Evolutionary conservation across 2,329 filamentous ascomycete species (phyloP).

Genomic region (Cladosporium sp.): DNA sequence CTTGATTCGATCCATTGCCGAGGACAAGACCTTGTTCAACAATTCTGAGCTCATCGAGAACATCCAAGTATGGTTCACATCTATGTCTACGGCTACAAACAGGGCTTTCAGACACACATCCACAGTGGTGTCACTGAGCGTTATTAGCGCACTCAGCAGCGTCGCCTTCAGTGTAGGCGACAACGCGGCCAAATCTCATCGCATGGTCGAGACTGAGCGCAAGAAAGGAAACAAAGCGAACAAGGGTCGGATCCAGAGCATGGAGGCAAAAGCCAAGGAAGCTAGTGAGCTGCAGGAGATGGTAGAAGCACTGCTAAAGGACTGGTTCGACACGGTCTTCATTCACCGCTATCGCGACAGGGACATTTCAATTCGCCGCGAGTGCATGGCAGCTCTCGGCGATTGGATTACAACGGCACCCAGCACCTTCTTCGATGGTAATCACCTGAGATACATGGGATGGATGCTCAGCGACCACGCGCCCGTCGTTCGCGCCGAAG

Average conservation of each 20-base stretch:
- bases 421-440: slow-evolving; percentile 84
- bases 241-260: slow-evolving; percentile 72
- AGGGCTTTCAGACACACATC: slow-evolving; percentile 93
- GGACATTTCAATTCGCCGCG: slow-evolving; percentile 82
- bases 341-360: slow-evolving; percentile 95
- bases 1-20: slow-evolving; percentile 75
- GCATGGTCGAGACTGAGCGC: slow-evolving; percentile 76
- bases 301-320: slow-evolving; percentile 71
- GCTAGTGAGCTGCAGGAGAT: slow-evolving; percentile 68
- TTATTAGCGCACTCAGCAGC: slow-evolving; percentile 74
- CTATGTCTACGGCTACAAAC: slow-evolving; percentile 84
- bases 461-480: slow-evolving; percentile 90
- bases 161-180: slow-evolving; percentile 70
- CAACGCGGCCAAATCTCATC: slow-evolving; percentile 71
- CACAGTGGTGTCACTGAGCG: slow-evolving; percentile 77
- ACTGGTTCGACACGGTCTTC: slow-evolving; percentile 90
- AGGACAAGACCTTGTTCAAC: slow-evolving; percentile 77
- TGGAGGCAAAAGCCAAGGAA: slow-evolving; percentile 71
- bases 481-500: slow-evolving; percentile 75
- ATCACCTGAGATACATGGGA: slow-evolving; percentile 88
- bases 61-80: slow-evolving; percentile 82
- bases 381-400: slow-evolving; percentile 83
- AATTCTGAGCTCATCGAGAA: slow-evolving; percentile 80
- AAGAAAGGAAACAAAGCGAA: slow-evolving; percentile 73
- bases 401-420: slow-evolving; percentile 85